Percentiles rank a stretch among this genome's conserved stretches.
phyloP scores from a whole-genome alignment of 306 rosid species.

The Canavalia ensiformis region DNA sequence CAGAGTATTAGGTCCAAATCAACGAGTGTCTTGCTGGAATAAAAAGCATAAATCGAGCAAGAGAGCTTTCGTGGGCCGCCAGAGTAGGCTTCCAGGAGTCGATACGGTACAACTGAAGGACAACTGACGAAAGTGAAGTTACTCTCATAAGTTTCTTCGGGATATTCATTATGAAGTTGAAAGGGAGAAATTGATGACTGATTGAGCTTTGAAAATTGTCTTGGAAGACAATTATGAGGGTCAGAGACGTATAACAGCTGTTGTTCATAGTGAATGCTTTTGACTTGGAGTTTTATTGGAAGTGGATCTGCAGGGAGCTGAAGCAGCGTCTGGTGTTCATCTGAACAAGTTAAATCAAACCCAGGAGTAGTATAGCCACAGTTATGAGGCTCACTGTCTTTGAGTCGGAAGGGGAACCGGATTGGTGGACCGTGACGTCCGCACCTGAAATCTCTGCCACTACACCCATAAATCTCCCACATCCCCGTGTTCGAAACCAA shows the following conservation, averaged over 20 bases:
- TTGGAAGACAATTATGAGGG: constrained; percentile 29
- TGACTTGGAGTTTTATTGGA: constrained; percentile 27
- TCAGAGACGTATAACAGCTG: neutral
- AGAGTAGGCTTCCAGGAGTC: no score
- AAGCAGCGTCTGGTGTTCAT: neutral
- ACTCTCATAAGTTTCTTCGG: neutral
- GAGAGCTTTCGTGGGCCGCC: no score
- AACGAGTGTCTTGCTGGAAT: neutral
- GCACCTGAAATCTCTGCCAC: constrained; percentile 9
- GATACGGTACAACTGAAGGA: neutral
- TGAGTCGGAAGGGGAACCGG: constrained; percentile 56
- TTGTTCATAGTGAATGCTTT: neutral
- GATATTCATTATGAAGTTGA: neutral
- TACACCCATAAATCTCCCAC: neutral
- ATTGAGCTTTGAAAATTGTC: constrained; percentile 8
- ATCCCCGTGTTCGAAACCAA: neutral
- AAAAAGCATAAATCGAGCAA: neutral
- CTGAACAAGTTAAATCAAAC: constrained; percentile 39
- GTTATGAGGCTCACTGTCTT: neutral
- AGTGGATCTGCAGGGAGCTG: constrained; percentile 27
- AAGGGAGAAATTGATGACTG: constrained; percentile 32
- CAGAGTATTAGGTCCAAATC: neutral
- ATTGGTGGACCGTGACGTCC: constrained; percentile 35
- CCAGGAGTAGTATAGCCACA: constrained; percentile 42
- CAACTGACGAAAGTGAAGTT: neutral